Conservation (phyloP, 1,284 basidiomycete genomes). For the Entoloma clypeatum region DNA sequence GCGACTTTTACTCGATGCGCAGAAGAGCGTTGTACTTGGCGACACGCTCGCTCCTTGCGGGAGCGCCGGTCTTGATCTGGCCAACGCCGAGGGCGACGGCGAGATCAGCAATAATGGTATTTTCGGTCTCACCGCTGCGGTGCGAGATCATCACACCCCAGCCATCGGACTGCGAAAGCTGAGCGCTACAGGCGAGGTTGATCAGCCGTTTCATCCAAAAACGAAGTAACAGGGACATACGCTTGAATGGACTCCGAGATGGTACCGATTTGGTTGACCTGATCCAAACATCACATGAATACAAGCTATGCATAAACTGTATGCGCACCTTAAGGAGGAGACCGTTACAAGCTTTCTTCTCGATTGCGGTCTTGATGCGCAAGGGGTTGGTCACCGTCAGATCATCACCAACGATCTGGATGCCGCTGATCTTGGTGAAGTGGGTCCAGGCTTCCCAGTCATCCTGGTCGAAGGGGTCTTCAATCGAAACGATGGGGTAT, state of each 20-base stretch:
- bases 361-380: constrained; percentile 98
- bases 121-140: constrained; percentile 96
- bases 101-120: constrained; percentile 96
- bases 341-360: constrained; percentile 99
- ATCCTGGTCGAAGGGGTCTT: constrained; percentile 99
- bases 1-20: constrained; percentile 80
- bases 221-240: constrained; percentile 40
- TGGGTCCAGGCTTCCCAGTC: constrained; percentile 98
- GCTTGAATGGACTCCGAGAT: constrained; percentile 99
- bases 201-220: constrained; percentile 2
- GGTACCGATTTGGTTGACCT: constrained; percentile 98
- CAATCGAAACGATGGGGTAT: constrained; percentile 96
- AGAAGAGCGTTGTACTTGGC: constrained; percentile 91
- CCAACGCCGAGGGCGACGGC: constrained; percentile 91
- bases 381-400: constrained; percentile 98
- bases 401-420: constrained; percentile 97
- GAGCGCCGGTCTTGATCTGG: constrained; percentile 99
- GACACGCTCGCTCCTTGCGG: constrained; percentile 89
- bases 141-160: constrained; percentile 99
- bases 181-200: constrained; percentile 56
- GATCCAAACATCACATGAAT: background rate
- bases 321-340: constrained; percentile 84
- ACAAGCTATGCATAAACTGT: background rate
- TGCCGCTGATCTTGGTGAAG: constrained; percentile 74
- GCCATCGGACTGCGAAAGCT: constrained; percentile 93